phyloP scores from a whole-genome alignment of 2,329 filamentous ascomycete species.

The Colletotrichum eremochloae region DNA sequence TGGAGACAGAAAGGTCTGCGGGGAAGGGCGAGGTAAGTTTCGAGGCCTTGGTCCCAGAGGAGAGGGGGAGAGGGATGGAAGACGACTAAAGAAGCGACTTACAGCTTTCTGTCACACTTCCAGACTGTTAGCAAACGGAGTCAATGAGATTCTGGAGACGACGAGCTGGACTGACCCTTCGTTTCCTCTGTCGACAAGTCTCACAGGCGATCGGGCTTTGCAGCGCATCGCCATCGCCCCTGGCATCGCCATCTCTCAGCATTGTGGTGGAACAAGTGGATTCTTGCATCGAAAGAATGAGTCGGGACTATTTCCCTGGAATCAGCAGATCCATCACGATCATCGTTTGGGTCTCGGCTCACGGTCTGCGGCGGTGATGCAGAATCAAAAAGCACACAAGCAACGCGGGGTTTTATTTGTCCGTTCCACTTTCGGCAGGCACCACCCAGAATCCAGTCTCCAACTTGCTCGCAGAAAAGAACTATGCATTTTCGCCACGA shows the following conservation, averaged over 20 bases:
- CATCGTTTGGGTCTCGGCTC: slow-evolving; percentile 13
- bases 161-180: slow-evolving; percentile 45
- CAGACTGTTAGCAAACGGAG: not conserved
- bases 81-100: not conserved
- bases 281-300: not conserved
- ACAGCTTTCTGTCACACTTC: slow-evolving; percentile 41
- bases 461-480: too few relatives aligned
- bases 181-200: slow-evolving; percentile 51
- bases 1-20: slow-evolving; percentile 49
- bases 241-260: slow-evolving; percentile 20
- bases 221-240: slow-evolving; percentile 8
- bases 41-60: slow-evolving; percentile 27
- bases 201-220: slow-evolving; percentile 52
- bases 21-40: not conserved
- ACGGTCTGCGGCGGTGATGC: slow-evolving; percentile 9
- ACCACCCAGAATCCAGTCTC: too few relatives aligned
- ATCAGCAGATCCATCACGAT: not conserved
- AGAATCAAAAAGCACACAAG: too few relatives aligned
- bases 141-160: not conserved
- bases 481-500: too few relatives aligned
- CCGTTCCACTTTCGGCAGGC: too few relatives aligned
- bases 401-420: too few relatives aligned
- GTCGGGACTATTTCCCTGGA: too few relatives aligned
- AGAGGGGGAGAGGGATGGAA: not conserved
- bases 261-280: not conserved